Evolutionary conservation across 495 filamentous ascomycete species (phyloP), one percentile per base, ranked within the genome.

Genomic region (Lasiosphaeriaceae sp.): DNA sequence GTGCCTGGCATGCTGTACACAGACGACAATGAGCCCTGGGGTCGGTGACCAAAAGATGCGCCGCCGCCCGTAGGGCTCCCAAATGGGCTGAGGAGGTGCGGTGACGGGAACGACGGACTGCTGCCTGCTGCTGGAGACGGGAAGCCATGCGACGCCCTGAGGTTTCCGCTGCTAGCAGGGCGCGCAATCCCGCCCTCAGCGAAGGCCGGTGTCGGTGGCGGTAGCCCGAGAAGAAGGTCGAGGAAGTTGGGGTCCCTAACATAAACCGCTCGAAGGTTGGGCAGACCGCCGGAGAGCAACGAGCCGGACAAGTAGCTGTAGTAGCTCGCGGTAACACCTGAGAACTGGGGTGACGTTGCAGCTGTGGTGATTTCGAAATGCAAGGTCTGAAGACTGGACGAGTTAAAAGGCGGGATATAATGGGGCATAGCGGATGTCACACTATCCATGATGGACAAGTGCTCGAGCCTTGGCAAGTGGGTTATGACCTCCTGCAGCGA

Each of bases 261-360:
- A 70, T 95, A 97, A 23, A 97, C 78, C 19, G 84, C 78, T 6
- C 72, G 75, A 1, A 98, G 81, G 12, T 80, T 77, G 11, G 92
- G 89, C 0, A 98, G 80, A 16, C 80, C 77, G 55, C 86, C 84
- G n/a, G 82, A 79, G 60, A 90, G 82, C 31, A 98, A 78, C 6
- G 89, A 94, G 37, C 80, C 79, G 21, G 91, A 81, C n/a, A 98
- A 83, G 74, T 96, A 96, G 45, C 78, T 75, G 68, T 98, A 96
- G 75, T 96, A 95, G 50, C 84, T 86, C 4, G 77, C 72, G 0
- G 83, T 79, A 8, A 85, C 82, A 19, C 78, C 80, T 4, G 84
- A 75, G 43, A 89, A 80, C 21, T 81, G 79, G 20, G 77, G 71
- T 0, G 77, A 73, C 11, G 79, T 69, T 9, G 80, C 64, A 2